phyloP scores from a whole-genome alignment of 495 filamentous ascomycete species.

The Hypoxylon fragiforme region DNA sequence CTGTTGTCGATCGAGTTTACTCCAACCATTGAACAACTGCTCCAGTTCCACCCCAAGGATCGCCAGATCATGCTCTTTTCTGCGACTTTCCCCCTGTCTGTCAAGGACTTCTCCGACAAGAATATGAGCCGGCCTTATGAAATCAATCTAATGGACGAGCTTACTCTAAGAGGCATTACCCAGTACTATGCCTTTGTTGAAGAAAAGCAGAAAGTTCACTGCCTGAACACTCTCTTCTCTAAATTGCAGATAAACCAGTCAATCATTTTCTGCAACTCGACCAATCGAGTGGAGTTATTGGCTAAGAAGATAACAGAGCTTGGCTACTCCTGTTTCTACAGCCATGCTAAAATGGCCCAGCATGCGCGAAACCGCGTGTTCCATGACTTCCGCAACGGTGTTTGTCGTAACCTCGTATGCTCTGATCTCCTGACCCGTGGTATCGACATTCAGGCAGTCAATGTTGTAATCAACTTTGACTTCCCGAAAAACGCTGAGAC shows the following conservation, averaged over 20 bases:
- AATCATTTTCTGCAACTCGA: conserved; percentile 99
- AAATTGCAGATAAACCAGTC: conserved; percentile 99
- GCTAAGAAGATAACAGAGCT: conserved; percentile 99
- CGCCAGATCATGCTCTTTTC: conserved; percentile 99
- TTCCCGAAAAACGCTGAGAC: conserved; percentile 99
- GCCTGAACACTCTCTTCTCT: conserved; percentile 96
- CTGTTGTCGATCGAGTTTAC: conserved; percentile 95
- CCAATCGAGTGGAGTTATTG: conserved; percentile 93
- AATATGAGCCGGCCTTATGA: conserved; percentile 95
- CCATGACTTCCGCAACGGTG: conserved; percentile 97
- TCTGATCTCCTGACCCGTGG: conserved; percentile 96
- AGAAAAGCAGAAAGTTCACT: conserved; percentile 99
- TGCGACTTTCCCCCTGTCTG: conserved; percentile 92
- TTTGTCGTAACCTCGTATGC: conserved; percentile 96
- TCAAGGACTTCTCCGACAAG: conserved; percentile 97
- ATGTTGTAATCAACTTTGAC: conserved; percentile 99
- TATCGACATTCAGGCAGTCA: conserved; percentile 99
- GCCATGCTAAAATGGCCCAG: conserved; percentile 98
- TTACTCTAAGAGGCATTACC: conserved; percentile 95
- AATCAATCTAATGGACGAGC: conserved; percentile 99
- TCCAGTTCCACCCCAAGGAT: conserved; percentile 92
- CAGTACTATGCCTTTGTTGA: conserved; percentile 99
- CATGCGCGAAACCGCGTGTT: conserved; percentile 96
- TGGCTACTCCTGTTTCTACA: conserved; percentile 99
- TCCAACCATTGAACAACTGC: conserved; percentile 91